Percentiles rank a stretch among this genome's conserved stretches.
Evolutionary conservation across 306 rosid species (phyloP).

Genomic region (Cucurbita pepo): DNA sequence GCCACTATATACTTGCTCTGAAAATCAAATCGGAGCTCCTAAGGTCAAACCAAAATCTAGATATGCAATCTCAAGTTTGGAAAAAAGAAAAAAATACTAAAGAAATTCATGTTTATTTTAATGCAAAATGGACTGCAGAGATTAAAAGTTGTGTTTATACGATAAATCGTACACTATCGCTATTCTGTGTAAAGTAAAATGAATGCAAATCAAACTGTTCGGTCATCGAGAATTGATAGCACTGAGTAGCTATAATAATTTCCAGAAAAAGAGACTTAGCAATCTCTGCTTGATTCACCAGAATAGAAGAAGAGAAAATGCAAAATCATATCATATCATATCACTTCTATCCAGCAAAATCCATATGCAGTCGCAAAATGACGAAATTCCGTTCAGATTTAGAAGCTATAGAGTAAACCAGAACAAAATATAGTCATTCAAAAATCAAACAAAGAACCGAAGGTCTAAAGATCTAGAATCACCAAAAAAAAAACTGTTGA

Average conservation of each 20-base stretch:
- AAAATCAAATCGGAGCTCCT: not conserved
- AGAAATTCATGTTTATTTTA: not conserved
- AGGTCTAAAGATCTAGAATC: not conserved
- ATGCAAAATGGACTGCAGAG: not conserved
- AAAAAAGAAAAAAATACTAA: not conserved
- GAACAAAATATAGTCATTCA: not conserved
- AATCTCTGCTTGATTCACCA: not conserved
- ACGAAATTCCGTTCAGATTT: not conserved
- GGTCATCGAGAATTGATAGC: not conserved
- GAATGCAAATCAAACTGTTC: not conserved
- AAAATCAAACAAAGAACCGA: not conserved
- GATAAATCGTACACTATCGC: not conserved
- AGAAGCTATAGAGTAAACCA: not conserved
- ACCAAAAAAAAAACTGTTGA: too few species aligned
- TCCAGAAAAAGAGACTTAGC: not conserved
- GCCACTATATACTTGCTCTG: slow-evolving; percentile 73
- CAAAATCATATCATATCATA: not conserved
- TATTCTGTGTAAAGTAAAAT: not conserved
- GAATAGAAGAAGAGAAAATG: not conserved
- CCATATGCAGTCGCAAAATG: not conserved
- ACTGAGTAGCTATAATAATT: not conserved
- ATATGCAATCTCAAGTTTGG: not conserved
- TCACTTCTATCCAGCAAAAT: not conserved
- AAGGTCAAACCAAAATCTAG: not conserved
- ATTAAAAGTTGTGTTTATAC: not conserved